Evolutionary conservation across 306 rosid species (phyloP), one percentile per base, ranked within the genome.

Genomic region (Begonia fuchsioides): DNA sequence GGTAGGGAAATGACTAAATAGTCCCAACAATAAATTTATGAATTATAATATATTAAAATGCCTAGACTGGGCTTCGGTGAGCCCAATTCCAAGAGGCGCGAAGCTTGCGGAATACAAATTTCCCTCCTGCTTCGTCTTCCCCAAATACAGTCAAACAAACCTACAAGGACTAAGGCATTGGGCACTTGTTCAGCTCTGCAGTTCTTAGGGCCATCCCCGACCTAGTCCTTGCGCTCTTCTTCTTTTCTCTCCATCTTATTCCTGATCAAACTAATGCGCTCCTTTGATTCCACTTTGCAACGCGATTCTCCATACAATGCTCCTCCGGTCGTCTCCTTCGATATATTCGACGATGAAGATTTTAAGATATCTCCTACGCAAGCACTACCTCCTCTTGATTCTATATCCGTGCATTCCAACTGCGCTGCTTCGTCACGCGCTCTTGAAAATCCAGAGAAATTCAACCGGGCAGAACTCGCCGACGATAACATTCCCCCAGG

Each of bases 291-390:
- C 46, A 15, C 10, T 4, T 44, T 1, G 9, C 43, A 55, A 17
- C 51, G 45, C 9, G 12, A n/a, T 9, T 20, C 60, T 55, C 10
- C 19, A 8, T 3, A 48, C 18, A 17, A 9, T 2, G 5, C 1
- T 19, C 44, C 60, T 45, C 52, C 13, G 32, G 32, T 46, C 52
- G n/a, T 32, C 48, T 10, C 39, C 14, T 13, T 41, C 9, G 32
- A 32, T 39, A 50, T 17, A 16, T 43, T 13, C 40, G 68, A 70
- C 47, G 69, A 56, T 64, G 76, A 76, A 14, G 82, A 76, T 47
- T 65, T 74, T 38, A 76, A 73, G 56, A 17, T 76, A 56, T 76
- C 93, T 48, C 78, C 75, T n/a, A 66, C 83, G 47, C 88, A 79
- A 49, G 53, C 74, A 14, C 12, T 47, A 26, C 15, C 58, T 13